phyloP scores from a whole-genome alignment of 2,329 filamentous ascomycete species.

The Allantophomopsis cytisporea region DNA sequence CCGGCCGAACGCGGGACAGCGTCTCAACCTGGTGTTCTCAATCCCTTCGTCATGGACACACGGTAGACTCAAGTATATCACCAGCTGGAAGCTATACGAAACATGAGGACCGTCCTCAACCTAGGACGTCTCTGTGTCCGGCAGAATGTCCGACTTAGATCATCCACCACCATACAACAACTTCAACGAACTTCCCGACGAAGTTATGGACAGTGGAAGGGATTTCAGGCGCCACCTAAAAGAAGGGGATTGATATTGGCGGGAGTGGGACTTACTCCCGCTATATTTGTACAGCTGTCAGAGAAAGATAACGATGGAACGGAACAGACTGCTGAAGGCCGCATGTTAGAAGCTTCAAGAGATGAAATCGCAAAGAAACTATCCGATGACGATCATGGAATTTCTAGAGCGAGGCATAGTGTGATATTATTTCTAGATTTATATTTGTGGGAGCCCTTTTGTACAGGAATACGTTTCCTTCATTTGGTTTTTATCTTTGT shows the following conservation, averaged over 20 bases:
- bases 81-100: constrained; percentile 1
- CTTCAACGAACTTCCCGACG: constrained; percentile 5
- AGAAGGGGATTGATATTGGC: constrained; percentile 5
- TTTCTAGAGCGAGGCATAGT: constrained; percentile 42
- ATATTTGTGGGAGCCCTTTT: constrained; percentile 73
- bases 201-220: constrained; percentile 4
- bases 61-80: too few species aligned
- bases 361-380: constrained; percentile 63
- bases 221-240: too few species aligned
- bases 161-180: constrained; percentile 7
- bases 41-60: too few species aligned
- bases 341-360: constrained; percentile 76
- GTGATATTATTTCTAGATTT: constrained; percentile 55
- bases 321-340: constrained; percentile 60
- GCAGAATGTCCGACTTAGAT: constrained; percentile 16
- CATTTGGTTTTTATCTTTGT: constrained; percentile 83
- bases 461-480: constrained; percentile 76
- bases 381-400: constrained; percentile 42
- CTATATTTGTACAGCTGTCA: constrained; percentile 42
- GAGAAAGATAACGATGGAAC: constrained; percentile 39
- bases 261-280: constrained; percentile 30
- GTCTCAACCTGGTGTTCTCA: too few species aligned
- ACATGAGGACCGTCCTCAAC: constrained; percentile 30
- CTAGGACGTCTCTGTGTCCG: constrained; percentile 30
- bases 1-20: neutral